A percentile compares a stretch with the other conserved stretches of the same genome.
These are phyloP conservation scores for Trichoderma cornu-damae DNA, from an alignment of 2,329 filamentous ascomycete species.

Conservation along the genomic window DNA sequence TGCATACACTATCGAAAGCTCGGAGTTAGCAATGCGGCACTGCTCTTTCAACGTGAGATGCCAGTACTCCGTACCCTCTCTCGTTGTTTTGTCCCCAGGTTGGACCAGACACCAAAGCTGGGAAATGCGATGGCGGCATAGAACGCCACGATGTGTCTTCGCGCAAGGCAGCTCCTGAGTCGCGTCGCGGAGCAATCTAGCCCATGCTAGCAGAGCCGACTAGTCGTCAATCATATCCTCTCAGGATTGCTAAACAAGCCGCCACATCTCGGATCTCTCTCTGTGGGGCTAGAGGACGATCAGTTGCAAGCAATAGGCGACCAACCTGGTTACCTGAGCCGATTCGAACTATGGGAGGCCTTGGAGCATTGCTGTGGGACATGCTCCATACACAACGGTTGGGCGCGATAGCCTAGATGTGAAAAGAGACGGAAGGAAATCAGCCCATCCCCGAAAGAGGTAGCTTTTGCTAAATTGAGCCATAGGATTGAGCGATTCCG, in stretches of 20 bases:
- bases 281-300: neutral
- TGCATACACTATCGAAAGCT: conserved; percentile 14
- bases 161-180: neutral
- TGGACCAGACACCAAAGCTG: neutral
- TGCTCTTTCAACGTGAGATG: neutral
- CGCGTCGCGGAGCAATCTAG: neutral
- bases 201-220: neutral
- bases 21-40: neutral
- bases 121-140: neutral
- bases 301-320: neutral
- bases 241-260: neutral
- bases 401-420: neutral
- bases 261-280: neutral
- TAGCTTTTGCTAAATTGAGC: neutral
- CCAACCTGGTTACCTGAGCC: neutral
- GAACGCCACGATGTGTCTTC: neutral
- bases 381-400: neutral
- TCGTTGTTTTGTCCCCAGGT: neutral
- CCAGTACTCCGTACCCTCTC: neutral
- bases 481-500: neutral
- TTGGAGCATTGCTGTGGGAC: neutral
- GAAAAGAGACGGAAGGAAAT: neutral
- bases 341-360: neutral
- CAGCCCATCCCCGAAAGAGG: neutral
- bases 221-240: neutral